Conservation (phyloP, 495 filamentous ascomycete species). For the Thozetella sp. region DNA sequence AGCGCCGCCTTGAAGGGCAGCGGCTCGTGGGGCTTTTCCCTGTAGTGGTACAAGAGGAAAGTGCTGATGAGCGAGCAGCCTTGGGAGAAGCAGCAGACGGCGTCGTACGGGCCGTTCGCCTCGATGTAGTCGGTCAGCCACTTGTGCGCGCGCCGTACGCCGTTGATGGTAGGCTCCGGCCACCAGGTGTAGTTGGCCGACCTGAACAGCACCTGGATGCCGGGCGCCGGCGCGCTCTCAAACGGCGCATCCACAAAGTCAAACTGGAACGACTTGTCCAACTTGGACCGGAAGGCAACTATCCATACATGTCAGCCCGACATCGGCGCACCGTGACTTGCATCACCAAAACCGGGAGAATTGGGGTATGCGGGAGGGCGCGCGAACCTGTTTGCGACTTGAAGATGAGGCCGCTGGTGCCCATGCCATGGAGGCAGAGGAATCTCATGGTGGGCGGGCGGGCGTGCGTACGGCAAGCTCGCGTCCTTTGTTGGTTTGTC, state of each 20-base stretch:
- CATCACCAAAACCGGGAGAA: background rate
- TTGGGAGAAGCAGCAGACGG: constrained; percentile 62
- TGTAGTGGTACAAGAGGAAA: constrained; percentile 40
- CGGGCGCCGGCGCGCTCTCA: constrained; percentile 42
- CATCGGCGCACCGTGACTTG: no score
- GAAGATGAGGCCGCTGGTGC: constrained; percentile 61
- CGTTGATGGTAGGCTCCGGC: constrained; percentile 29
- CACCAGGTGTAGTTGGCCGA: constrained; percentile 52
- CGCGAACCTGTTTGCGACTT: constrained; percentile 58
- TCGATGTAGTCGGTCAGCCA: constrained; percentile 51
- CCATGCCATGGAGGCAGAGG: constrained; percentile 66
- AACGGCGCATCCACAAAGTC: constrained; percentile 60
- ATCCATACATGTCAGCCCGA: background rate
- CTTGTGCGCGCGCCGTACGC: constrained; percentile 36
- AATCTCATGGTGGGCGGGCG: constrained; percentile 45
- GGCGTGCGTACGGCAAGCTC: background rate
- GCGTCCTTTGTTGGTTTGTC: background rate
- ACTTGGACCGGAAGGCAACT: constrained; percentile 31
- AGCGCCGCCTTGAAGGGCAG: constrained; percentile 61
- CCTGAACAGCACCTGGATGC: constrained; percentile 53
- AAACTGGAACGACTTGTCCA: constrained; percentile 39
- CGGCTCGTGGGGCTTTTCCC: constrained; percentile 22
- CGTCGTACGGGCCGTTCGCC: constrained; percentile 60
- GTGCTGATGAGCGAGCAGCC: constrained; percentile 54
- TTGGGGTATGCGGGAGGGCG: background rate